Percentiles rank a stretch among this genome's conserved stretches.
Evolutionary conservation across 345 rosid species (phyloP).

Genomic region (Erodium maritimum): DNA sequence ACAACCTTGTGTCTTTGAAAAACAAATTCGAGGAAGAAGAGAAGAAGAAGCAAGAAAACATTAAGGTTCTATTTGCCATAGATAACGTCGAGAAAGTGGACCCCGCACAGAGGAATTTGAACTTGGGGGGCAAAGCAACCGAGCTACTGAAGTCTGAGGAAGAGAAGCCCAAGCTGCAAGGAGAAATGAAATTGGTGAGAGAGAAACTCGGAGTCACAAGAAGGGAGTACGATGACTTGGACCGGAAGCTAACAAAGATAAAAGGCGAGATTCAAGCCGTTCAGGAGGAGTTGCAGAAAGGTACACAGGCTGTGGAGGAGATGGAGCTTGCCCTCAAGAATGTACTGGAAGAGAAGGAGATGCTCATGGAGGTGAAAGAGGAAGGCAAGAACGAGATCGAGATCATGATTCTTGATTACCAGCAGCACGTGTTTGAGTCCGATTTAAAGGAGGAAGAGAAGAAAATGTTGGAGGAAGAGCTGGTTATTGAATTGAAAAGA

Average conservation of each 20-base stretch:
- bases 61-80: slow-evolving; percentile 64
- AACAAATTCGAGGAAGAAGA: slow-evolving; percentile 70
- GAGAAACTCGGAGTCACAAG: slow-evolving; percentile 39
- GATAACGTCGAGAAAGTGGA: slow-evolving; percentile 59
- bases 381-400: slow-evolving; percentile 37
- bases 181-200: slow-evolving; percentile 38
- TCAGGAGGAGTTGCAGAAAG: slow-evolving; percentile 35
- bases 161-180: slow-evolving; percentile 64
- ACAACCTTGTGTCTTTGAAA: slow-evolving; percentile 32
- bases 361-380: slow-evolving; percentile 37
- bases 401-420: slow-evolving; percentile 40
- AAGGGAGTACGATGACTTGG: slow-evolving; percentile 35
- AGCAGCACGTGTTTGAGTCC: slow-evolving; percentile 38
- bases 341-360: slow-evolving; percentile 42
- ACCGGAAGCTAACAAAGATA: slow-evolving; percentile 26
- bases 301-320: slow-evolving; percentile 29
- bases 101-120: slow-evolving; percentile 26
- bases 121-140: slow-evolving; percentile 51
- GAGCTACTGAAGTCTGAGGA: slow-evolving; percentile 70
- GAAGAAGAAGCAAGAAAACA: slow-evolving; percentile 51
- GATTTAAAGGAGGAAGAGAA: slow-evolving; percentile 46
- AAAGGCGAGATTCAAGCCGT: slow-evolving; percentile 28
- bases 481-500: slow-evolving; percentile 16
- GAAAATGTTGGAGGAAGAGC: slow-evolving; percentile 34
- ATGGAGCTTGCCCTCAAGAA: slow-evolving; percentile 31